A percentile compares a stretch with the other conserved stretches of the same genome.
Evolutionary conservation across 2,329 filamentous ascomycete genomes (phyloP).

Genomic region (Fusarium sp.): DNA sequence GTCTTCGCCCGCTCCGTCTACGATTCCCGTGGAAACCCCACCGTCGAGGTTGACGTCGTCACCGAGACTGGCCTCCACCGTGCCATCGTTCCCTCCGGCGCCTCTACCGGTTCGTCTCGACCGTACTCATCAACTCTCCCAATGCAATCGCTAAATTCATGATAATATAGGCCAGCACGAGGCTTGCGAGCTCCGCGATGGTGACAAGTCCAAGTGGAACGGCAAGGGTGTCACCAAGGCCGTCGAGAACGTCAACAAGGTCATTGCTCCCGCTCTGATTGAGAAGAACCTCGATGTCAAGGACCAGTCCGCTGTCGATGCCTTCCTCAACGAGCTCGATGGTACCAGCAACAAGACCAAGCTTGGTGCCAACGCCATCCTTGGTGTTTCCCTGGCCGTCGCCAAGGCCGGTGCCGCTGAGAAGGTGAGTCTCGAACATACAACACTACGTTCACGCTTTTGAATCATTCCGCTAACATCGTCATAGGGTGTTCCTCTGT

Average conservation of each 20-base stretch:
- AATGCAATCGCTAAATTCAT: slow-evolving; percentile 48
- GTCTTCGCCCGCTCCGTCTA: slow-evolving; percentile 95
- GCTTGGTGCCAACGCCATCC: slow-evolving; percentile 88
- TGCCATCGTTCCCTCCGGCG: slow-evolving; percentile 96
- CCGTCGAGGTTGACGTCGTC: slow-evolving; percentile 97
- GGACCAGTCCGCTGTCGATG: slow-evolving; percentile 85
- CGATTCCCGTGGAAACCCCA: slow-evolving; percentile 98
- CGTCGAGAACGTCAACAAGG: slow-evolving; percentile 85
- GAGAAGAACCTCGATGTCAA: slow-evolving; percentile 86
- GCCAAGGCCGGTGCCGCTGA: slow-evolving; percentile 91
- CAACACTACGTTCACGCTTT: not conserved
- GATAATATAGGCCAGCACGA: slow-evolving; percentile 79
- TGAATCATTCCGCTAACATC: slow-evolving; percentile 29
- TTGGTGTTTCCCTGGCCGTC: slow-evolving; percentile 85
- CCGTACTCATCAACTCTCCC: slow-evolving; percentile 32
- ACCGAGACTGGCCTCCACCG: slow-evolving; percentile 97
- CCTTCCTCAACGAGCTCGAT: slow-evolving; percentile 87
- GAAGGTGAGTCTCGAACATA: slow-evolving; percentile 66
- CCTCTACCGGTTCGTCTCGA: slow-evolving; percentile 82
- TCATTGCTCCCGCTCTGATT: slow-evolving; percentile 84
- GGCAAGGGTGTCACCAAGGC: slow-evolving; percentile 91
- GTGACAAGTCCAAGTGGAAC: slow-evolving; percentile 86
- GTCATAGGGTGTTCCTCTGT: slow-evolving; percentile 78
- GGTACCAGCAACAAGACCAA: slow-evolving; percentile 88
- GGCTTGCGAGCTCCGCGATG: slow-evolving; percentile 90